phyloP scores from a whole-genome alignment of 192 early-diverging fungal species.

The Dimargaris xerosporica region DNA sequence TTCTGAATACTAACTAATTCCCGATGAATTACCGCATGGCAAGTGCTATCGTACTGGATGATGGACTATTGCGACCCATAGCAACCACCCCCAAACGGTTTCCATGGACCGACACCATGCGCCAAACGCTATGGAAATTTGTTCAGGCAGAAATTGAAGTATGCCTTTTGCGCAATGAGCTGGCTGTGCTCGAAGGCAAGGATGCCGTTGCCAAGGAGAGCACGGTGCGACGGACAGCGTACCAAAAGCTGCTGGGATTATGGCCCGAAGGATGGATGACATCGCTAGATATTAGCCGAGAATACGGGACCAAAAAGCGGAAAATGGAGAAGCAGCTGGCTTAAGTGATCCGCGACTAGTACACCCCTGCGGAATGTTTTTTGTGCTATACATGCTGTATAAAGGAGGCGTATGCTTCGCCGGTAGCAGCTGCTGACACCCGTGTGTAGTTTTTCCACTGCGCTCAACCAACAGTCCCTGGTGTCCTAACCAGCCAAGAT shows the following conservation, averaged over 20 bases:
- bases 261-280: slow-evolving; percentile 12
- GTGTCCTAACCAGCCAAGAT: too few species aligned
- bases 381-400: too few species aligned
- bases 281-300: slow-evolving; percentile 2
- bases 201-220: neutral
- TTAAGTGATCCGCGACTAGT: neutral
- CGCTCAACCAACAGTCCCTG: too few species aligned
- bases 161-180: neutral
- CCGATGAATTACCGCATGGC: too few species aligned
- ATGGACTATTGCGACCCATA: too few species aligned
- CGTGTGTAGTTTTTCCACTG: too few species aligned
- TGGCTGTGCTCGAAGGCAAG: slow-evolving; percentile 2
- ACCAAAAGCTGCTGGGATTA: neutral
- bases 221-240: neutral
- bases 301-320: slow-evolving; percentile 7
- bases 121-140: slow-evolving; percentile 4
- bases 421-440: too few species aligned
- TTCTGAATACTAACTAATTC: too few species aligned
- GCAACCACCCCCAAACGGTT: too few species aligned
- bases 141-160: slow-evolving; percentile 8
- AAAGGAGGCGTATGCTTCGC: too few species aligned
- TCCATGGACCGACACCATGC: slow-evolving; percentile 2
- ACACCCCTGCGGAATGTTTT: too few species aligned
- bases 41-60: too few species aligned
- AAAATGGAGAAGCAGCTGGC: neutral